These are phyloP conservation scores for Parastagonospora nodorum DNA, from an alignment of 2,329 filamentous ascomycete species.

Conservation along the genomic window DNA sequence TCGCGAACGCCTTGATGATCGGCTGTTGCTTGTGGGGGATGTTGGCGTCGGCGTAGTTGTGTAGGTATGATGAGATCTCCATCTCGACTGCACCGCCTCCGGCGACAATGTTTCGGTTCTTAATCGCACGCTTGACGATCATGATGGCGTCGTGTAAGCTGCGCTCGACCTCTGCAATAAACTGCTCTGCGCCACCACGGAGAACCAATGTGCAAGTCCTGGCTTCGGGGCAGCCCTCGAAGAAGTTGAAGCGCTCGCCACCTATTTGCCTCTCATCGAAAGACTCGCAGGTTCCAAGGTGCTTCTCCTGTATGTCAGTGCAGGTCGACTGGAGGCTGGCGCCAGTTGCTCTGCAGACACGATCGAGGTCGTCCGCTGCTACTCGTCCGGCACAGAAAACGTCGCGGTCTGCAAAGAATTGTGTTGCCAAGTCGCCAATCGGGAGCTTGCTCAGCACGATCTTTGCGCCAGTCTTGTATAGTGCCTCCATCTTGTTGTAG, in stretches of 20 bases:
- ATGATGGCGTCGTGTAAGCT: conserved; percentile 99
- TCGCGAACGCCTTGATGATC: conserved; percentile 97
- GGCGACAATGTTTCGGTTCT: conserved; percentile 91
- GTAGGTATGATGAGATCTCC: conserved; percentile 93
- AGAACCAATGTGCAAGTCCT: conserved; percentile 97
- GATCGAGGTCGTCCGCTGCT: conserved; percentile 88
- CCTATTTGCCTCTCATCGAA: conserved; percentile 98
- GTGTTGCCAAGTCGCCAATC: conserved; percentile 95
- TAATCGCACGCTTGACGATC: conserved; percentile 98
- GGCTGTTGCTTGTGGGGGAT: conserved; percentile 94
- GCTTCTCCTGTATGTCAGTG: conserved; percentile 87
- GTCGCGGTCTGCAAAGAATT: conserved; percentile 96
- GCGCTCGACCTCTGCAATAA: conserved; percentile 97
- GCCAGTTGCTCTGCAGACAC: conserved; percentile 92
- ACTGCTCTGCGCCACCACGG: conserved; percentile 95
- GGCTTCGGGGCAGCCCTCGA: conserved; percentile 91
- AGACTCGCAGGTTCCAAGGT: conserved; percentile 84
- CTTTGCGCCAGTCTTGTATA: conserved; percentile 93
- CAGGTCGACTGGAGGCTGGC: conserved; percentile 93
- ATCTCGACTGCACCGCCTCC: conserved; percentile 95
- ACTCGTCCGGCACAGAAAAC: conserved; percentile 98
- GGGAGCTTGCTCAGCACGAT: conserved; percentile 96
- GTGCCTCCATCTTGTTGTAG: conserved; percentile 96
- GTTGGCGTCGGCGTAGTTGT: conserved; percentile 90
- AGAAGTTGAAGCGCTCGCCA: conserved; percentile 97